Evolutionary conservation across 2,329 filamentous ascomycete species (phyloP), one percentile per base, ranked within the genome.

Genomic region (Sclerotinia subarctica): DNA sequence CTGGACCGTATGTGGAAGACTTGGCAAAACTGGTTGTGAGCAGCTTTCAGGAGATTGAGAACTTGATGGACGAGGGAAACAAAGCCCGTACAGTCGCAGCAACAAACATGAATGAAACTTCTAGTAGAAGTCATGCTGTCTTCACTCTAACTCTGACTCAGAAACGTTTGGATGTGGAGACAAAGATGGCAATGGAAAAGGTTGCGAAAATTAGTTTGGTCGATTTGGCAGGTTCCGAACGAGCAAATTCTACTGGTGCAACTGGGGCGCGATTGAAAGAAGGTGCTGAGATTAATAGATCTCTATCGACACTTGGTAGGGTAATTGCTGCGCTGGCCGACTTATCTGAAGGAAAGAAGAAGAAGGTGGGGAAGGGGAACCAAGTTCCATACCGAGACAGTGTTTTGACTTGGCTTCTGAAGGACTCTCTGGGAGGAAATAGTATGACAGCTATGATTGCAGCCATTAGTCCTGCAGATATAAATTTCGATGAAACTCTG

Each of bases 381-480:
- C 85, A 96, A 79, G 95, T 99, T 0, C 96, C 95, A 0, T 99
- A 99, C 78, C 91, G 95, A 85, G 96, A 99, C 82, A 97, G 93
- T 77, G 88, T 99, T 62, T 81, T 99, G 73, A 99, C 95, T 1
- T 99, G 95, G 95, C 82, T 99, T 56, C 81, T 99, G 72, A 99
- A 99, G 78, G 96, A 99, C 78, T 98, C 94, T 5, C 81, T 99
- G 7, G 95, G 95, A 77, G 95, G 95, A 76, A 99, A 99, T 84
- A 98, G 94, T 78, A 94, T 98, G 92, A 99, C 95, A 32, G 95
- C 95, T 69, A 99, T 99, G 96, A 99, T 99, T 83, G 96, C 95
- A 63, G 94, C 94, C 64, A 97, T 99, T 77, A 97, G 94, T 76
- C 95, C 95, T 5, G 95, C 95, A 66, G 95, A 99, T 80, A 98